Base-by-base conservation (phyloP, 139 green algal species). In the Chlamydomonas incerta region DNA sequence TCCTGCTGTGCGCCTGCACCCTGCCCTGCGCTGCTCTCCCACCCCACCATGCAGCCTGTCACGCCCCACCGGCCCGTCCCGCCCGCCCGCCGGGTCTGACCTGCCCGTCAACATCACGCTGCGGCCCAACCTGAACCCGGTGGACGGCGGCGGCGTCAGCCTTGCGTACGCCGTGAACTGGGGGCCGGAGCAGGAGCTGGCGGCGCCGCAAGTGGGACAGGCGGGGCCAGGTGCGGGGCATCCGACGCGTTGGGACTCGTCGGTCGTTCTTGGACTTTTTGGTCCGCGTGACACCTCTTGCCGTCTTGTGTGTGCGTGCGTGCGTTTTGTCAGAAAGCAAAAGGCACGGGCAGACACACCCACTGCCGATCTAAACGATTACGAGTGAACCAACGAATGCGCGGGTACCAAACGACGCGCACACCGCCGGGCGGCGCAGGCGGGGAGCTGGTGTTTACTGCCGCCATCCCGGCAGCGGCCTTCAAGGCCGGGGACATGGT, bases 401-500 rank as follows among this genome's bases (percentile, higher is more conserved):
- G n/a, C n/a, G n/a, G n/a, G n/a, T n/a, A n/a, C n/a, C n/a, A n/a
- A n/a, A n/a, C n/a, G n/a, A n/a, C n/a, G n/a, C n/a, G n/a, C n/a
- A n/a, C n/a, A n/a, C n/a, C n/a, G n/a, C n/a, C n/a, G n/a, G n/a
- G n/a, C n/a, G n/a, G n/a, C 23, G 10, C 24, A 31, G n/a, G 20
- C n/a, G n/a, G 63, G 5, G 10, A 47, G 57, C 34, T 89, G 3
- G 52, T 55, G 29, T 91, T 74, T 26, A 60, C 47, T 2, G 88
- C 87, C 13, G 65, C n/a, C 34, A 92, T 94, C 34, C 90, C 92
- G 21, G 73, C 37, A 0, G 47, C 71, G 0, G 67, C 69, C 55
- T 90, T 93, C 67, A 69, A 58, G 14, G 71, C 86, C 18, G 89
- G 92, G 0, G 80, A 88, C 37, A 85, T 95, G 80, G 74, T 95